These are phyloP conservation scores for Podospora didyma DNA, from an alignment of 495 filamentous ascomycete genomes.

Conservation along the genomic window DNA sequence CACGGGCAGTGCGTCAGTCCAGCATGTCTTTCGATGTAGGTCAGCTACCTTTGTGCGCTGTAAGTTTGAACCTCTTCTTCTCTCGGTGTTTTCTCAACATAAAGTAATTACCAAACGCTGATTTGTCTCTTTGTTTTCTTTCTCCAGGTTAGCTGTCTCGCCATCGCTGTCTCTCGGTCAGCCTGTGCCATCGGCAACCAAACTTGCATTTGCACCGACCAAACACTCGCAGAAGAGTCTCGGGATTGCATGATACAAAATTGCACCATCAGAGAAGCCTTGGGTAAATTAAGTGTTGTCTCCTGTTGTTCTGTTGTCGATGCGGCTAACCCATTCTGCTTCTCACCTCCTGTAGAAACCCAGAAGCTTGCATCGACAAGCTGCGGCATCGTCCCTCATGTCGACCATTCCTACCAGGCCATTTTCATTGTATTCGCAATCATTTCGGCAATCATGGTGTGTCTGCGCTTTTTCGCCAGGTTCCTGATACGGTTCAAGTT, in stretches of 20 bases:
- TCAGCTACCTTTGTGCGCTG: not conserved
- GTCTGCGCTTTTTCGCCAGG: conserved; percentile 9
- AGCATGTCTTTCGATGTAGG: not conserved
- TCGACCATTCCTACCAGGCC: conserved; percentile 5
- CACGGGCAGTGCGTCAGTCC: too few relatives aligned
- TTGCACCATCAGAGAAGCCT: not conserved
- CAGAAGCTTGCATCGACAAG: conserved; percentile 11
- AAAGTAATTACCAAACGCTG: too few relatives aligned
- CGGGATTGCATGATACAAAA: not conserved
- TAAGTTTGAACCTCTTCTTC: not conserved
- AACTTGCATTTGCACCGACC: not conserved
- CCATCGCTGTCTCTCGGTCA: not conserved
- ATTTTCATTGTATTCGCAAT: conserved; percentile 4
- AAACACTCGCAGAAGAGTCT: not conserved
- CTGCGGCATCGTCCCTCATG: conserved; percentile 6
- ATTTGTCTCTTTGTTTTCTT: not conserved
- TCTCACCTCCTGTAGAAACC: not conserved
- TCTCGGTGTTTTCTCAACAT: not conserved
- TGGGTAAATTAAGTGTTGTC: not conserved
- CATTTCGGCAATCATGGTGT: not conserved
- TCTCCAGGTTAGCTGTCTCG: not conserved
- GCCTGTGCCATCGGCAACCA: not conserved
- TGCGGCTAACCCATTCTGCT: too few relatives aligned
- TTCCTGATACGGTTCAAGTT: conserved; percentile 2
- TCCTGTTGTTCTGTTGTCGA: too few relatives aligned